These are phyloP conservation scores for Ambrosiella xylebori DNA, from an alignment of 2,329 filamentous ascomycete species.

Conservation along the genomic window DNA sequence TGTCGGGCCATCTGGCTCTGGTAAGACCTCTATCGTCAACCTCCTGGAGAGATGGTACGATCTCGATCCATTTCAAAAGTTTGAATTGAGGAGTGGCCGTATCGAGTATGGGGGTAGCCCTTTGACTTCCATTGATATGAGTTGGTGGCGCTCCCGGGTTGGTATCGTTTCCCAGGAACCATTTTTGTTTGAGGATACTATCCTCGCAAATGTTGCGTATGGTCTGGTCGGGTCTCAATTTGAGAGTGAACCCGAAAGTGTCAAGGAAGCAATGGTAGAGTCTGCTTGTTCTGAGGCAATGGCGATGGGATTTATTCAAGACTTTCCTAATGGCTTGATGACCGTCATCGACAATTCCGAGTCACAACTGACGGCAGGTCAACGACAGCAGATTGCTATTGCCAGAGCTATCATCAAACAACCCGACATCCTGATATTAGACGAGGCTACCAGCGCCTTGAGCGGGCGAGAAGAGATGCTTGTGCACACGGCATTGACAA, in stretches of 20 bases:
- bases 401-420: constrained; percentile 25
- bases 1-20: constrained; percentile 54
- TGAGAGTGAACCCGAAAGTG: constrained; percentile 31
- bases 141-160: constrained; percentile 46
- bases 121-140: constrained; percentile 41
- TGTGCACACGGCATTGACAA: constrained; percentile 36
- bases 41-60: constrained; percentile 57
- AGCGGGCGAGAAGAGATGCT: constrained; percentile 26
- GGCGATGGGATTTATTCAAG: constrained; percentile 33
- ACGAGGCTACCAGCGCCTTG: constrained; percentile 46
- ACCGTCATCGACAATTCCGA: constrained; percentile 38
- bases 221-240: constrained; percentile 25
- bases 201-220: constrained; percentile 32
- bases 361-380: constrained; percentile 41
- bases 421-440: constrained; percentile 40
- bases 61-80: constrained; percentile 17
- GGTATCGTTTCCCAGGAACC: constrained; percentile 52
- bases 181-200: constrained; percentile 49
- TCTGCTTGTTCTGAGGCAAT: constrained; percentile 33
- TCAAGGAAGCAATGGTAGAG: constrained; percentile 29
- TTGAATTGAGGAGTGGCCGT: constrained; percentile 23
- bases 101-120: constrained; percentile 31
- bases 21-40: constrained; percentile 59
- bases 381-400: constrained; percentile 48
- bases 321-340: constrained; percentile 24